Evolutionary conservation across 805 yeast genomes (phyloP), one percentile per base, ranked within the genome.

Genomic region (Debaryomyces tyrocola): DNA sequence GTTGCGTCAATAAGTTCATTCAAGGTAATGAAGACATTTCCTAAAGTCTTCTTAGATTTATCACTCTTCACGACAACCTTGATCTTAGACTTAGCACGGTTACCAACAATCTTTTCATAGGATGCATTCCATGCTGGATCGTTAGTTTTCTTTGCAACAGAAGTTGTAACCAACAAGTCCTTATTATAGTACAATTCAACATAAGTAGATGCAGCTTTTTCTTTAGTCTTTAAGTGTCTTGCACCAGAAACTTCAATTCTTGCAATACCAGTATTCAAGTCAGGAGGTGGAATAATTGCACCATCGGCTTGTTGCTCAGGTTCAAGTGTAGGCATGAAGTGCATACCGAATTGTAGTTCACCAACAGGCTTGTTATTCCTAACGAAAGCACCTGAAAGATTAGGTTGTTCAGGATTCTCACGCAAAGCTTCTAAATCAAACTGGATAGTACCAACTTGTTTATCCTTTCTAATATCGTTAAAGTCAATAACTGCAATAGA

Each of bases 201-300:
- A 64, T 74, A 87, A 0, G 90, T 73, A 4, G 87, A 68, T 6
- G 78, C 70, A 46, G 66, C 59, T 20, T 80, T 82, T 24, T 77
- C 80, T 20, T 55, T 49, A 27, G 49, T 38, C 47, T 62, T 67
- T 63, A 75, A 73, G 46, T 74, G 80, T 68, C 89, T 81, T 20
- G 87, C 85, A 54, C 82, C 87, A 27, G 72, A 60, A 40, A 88
- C 66, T 49, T 83, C 85, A 54, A 92, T 69, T 57, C 83, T 77
- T 17, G 85, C 82, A 56, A 95, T 84, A 77, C 99, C 99, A 12
- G 97, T 90, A 69, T 92, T 92, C 63, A 89, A 80, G 54, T 90
- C 97, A 38, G 96, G 96, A 39, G 95, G 87, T 40, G 95, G 90
- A 53, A 83, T 84, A 44, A 79, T 74, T 2, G 91, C 84, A 42